Conservation (phyloP, 805 yeast genomes). For the Lachancea sp. region DNA sequence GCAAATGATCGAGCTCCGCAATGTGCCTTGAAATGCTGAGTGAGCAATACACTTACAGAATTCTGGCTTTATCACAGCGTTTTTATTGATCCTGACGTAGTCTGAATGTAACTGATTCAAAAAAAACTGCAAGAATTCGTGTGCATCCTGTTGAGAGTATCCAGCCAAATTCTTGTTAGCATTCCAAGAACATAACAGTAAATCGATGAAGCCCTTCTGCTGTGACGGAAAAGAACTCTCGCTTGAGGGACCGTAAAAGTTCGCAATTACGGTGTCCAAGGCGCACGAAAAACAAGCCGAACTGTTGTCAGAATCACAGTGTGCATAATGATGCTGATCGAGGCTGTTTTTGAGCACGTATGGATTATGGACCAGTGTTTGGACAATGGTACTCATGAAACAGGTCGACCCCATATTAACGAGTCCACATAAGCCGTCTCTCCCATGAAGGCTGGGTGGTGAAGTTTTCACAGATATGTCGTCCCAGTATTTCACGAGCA, state of each 20-base stretch:
- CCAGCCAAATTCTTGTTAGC: constrained; percentile 84
- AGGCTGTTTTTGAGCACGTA: constrained; percentile 71
- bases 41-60: constrained; percentile 77
- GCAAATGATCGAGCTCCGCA: constrained; percentile 76
- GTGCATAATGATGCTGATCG: constrained; percentile 33
- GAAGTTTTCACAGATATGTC: constrained; percentile 17
- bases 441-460: constrained; percentile 39
- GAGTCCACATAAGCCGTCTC: constrained; percentile 80
- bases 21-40: constrained; percentile 72
- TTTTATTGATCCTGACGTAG: constrained; percentile 13
- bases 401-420: constrained; percentile 96
- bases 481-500: constrained; percentile 26
- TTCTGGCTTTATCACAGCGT: constrained; percentile 12
- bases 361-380: constrained; percentile 86
- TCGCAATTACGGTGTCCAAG: constrained; percentile 67
- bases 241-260: constrained; percentile 54
- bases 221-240: constrained; percentile 19
- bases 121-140: constrained; percentile 92
- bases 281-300: constrained; percentile 73
- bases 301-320: constrained; percentile 26
- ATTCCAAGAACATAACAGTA: constrained; percentile 83
- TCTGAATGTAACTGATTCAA: constrained; percentile 72
- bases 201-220: constrained; percentile 59
- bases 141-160: constrained; percentile 96
- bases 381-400: constrained; percentile 90